phyloP scores from a whole-genome alignment of 225 moss, liverwort and hornwort genomes.

The Bryoerythrophyllum caledonicum region DNA sequence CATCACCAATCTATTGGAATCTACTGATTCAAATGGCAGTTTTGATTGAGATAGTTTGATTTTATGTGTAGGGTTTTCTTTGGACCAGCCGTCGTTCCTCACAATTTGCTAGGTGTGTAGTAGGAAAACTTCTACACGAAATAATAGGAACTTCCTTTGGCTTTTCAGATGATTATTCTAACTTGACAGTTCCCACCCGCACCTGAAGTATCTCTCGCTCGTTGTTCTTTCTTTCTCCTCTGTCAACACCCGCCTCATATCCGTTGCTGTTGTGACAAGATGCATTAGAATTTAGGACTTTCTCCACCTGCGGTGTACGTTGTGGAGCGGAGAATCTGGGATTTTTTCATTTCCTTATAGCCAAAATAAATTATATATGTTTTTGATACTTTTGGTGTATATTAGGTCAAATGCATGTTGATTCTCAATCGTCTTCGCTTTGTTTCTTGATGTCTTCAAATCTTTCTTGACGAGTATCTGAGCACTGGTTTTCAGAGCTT shows the following conservation, averaged over 20 bases:
- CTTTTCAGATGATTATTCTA: background rate
- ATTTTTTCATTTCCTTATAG: background rate
- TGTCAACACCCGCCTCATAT: background rate
- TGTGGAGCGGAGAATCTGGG: background rate
- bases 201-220: background rate
- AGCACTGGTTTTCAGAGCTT: conserved; percentile 72
- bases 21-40: background rate
- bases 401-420: background rate
- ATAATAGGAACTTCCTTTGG: background rate
- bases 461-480: conserved; percentile 13
- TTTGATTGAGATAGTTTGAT: conserved; percentile 13
- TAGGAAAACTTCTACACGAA: background rate
- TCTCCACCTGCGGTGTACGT: background rate
- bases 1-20: background rate
- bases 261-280: background rate
- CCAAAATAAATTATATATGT: background rate
- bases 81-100: conserved; percentile 86
- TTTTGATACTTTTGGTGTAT: background rate
- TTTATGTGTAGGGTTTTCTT: conserved; percentile 37
- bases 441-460: no score
- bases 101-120: conserved; percentile 73
- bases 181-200: background rate
- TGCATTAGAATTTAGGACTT: background rate
- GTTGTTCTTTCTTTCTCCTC: background rate
- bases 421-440: background rate